Evolutionary conservation across 371 early-diverging fungal species (phyloP).

Genomic region (Saksenaea vasiformis): DNA sequence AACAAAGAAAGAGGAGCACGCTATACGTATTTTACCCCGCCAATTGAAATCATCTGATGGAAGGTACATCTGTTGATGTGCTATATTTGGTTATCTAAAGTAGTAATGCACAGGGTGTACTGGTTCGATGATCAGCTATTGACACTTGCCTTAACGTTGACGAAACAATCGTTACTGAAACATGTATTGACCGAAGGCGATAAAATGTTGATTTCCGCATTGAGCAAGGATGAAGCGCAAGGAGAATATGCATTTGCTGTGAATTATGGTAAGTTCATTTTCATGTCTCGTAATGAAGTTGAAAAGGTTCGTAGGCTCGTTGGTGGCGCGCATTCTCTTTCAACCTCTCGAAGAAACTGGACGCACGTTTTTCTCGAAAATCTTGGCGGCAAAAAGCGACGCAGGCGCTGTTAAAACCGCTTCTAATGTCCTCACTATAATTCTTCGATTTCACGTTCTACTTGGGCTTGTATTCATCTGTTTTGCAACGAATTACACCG

Average conservation of each 20-base stretch:
- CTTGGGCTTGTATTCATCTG: constrained; percentile 80
- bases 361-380: constrained; percentile 79
- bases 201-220: constrained; percentile 78
- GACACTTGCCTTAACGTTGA: constrained; percentile 74
- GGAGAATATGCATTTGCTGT: constrained; percentile 86
- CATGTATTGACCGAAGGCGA: constrained; percentile 95
- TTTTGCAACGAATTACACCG: constrained; percentile 85
- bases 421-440: constrained; percentile 56
- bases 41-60: constrained; percentile 34
- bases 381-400: constrained; percentile 27
- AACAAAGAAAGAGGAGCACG: constrained; percentile 18
- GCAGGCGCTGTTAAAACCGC: constrained; percentile 33
- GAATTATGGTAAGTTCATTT: constrained; percentile 73
- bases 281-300: not conserved
- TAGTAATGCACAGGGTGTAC: constrained; percentile 18
- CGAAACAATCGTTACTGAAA: constrained; percentile 86
- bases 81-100: not conserved
- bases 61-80: constrained; percentile 16
- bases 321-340: constrained; percentile 88
- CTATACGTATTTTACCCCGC: constrained; percentile 37
- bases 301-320: constrained; percentile 62
- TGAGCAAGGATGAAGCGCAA: constrained; percentile 62
- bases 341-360: constrained; percentile 93
- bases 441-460: constrained; percentile 77
- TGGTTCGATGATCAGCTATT: constrained; percentile 66